Evolutionary conservation across 768 basidiomycete species (phyloP), one percentile per base, ranked within the genome.

Genomic region (Russula earlei): DNA sequence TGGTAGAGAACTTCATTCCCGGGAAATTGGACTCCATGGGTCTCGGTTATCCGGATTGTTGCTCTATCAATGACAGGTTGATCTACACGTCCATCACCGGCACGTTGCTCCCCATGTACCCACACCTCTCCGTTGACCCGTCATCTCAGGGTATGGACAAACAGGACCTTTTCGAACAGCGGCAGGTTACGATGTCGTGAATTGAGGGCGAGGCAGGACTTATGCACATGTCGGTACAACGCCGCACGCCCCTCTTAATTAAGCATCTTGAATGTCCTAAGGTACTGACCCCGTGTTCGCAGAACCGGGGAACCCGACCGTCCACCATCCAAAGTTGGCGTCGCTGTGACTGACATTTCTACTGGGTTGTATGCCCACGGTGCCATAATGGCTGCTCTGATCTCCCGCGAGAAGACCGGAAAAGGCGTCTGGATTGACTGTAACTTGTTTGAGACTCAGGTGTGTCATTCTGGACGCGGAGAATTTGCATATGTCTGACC

Each of bases 51-150:
- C 85, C 91, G 59, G 82, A 87, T 53, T 90, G 90, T 66, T 73
- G 72, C 55, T 77, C 77, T 65, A 75, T 93, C 49, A 97, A 96
- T 63, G 83, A 84, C 5, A 70, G 76, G 24, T 72, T 97, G 44
- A 84, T 97, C 24, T 97, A 97, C 66, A 81, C 91, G 41, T 91
- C 87, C 14, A 85, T 97, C 58, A 91, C 91, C 14, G 91, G 91
- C 90, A 61, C 41, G 73, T 65, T 20, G 19, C 22, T 27, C 14
- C 9, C 10, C n/a, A 15, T 33, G 7, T 7, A 15, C 43, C 15
- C 36, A 5, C 5, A 37, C 29, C n/a, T 4, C 6, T 42, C 34
- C 22, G 25, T 33, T 31, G 40, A 45, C 27, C 42, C 43, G 17
- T 8, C n/a, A 24, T 54, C 70, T 19, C 56, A 84, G 87, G 85